These are phyloP conservation scores for Zasmidium cellare DNA, from an alignment of 2,329 filamentous ascomycete species.

Conservation along the genomic window DNA sequence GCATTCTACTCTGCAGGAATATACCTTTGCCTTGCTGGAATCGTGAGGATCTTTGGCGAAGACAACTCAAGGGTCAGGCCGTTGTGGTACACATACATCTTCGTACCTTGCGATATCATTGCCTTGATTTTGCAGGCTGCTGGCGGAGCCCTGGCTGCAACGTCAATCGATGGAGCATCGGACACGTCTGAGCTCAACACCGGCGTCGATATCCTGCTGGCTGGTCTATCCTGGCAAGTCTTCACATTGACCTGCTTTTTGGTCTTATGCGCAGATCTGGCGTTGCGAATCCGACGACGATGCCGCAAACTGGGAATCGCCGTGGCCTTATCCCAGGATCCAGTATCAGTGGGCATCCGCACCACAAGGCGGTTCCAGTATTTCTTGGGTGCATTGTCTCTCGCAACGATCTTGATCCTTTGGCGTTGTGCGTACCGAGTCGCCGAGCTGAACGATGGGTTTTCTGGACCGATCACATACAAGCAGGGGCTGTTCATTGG, in stretches of 20 bases:
- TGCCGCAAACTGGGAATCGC: background rate
- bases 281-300: background rate
- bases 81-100: background rate
- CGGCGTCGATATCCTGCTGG: background rate
- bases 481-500: background rate
- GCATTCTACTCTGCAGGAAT: background rate
- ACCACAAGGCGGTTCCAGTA: background rate
- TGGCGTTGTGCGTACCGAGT: background rate
- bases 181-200: background rate
- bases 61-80: constrained; percentile 1
- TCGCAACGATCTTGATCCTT: background rate
- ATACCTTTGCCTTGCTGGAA: background rate
- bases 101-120: background rate
- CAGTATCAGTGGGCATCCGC: background rate
- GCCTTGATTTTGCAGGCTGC: background rate
- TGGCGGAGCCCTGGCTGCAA: background rate
- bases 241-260: background rate
- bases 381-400: background rate
- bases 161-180: background rate
- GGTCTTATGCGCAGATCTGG: background rate
- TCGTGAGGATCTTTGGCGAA: background rate
- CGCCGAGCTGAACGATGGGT: background rate
- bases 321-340: background rate
- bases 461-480: background rate
- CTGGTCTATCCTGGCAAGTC: background rate